A percentile compares a stretch with the other conserved stretches of the same genome.
Evolutionary conservation across 768 basidiomycete genomes (phyloP).

Genomic region (Podaxis sp.): DNA sequence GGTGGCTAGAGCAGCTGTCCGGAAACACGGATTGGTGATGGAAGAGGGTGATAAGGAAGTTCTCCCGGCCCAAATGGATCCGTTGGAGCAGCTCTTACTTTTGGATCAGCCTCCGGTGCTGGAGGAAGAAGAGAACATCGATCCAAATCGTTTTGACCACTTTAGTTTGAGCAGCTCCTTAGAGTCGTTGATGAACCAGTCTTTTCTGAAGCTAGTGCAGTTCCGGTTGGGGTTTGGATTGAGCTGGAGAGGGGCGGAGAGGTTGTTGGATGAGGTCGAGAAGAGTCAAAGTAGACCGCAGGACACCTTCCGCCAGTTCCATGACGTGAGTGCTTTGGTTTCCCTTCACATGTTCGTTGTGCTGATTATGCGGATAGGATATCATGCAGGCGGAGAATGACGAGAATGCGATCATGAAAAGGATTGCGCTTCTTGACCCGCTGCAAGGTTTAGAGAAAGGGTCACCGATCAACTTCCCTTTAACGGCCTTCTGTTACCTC

Average conservation of each 20-base stretch:
- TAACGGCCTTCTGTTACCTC: slow-evolving; percentile 63
- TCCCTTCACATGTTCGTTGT: neutral
- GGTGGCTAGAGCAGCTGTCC: slow-evolving; percentile 41
- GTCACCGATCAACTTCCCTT: slow-evolving; percentile 50
- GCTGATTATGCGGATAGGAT: slow-evolving; percentile 19
- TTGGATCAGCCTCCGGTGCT: slow-evolving; percentile 13
- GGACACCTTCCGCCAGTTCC: slow-evolving; percentile 30
- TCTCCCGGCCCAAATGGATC: slow-evolving; percentile 7
- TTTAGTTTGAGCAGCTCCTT: slow-evolving; percentile 64
- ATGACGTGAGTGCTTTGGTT: slow-evolving; percentile 23
- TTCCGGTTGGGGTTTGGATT: slow-evolving; percentile 46
- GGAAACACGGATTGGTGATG: slow-evolving; percentile 45
- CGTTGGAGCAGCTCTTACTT: slow-evolving; percentile 13
- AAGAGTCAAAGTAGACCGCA: slow-evolving; percentile 36
- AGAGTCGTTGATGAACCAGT: slow-evolving; percentile 55
- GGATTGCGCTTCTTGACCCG: slow-evolving; percentile 55
- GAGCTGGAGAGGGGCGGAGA: slow-evolving; percentile 70
- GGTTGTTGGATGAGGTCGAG: slow-evolving; percentile 42
- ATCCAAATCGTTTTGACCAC: slow-evolving; percentile 44
- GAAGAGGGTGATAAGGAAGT: slow-evolving; percentile 39
- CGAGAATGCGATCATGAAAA: slow-evolving; percentile 33
- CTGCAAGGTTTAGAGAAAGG: slow-evolving; percentile 27
- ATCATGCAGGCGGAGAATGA: slow-evolving; percentile 38
- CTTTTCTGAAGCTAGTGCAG: slow-evolving; percentile 49
- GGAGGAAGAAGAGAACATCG: slow-evolving; percentile 28